A percentile compares a stretch with the other conserved stretches of the same genome.
These are phyloP conservation scores for Pleurotus pulmonarius DNA, from an alignment of 768 basidiomycete genomes.

Conservation along the genomic window DNA sequence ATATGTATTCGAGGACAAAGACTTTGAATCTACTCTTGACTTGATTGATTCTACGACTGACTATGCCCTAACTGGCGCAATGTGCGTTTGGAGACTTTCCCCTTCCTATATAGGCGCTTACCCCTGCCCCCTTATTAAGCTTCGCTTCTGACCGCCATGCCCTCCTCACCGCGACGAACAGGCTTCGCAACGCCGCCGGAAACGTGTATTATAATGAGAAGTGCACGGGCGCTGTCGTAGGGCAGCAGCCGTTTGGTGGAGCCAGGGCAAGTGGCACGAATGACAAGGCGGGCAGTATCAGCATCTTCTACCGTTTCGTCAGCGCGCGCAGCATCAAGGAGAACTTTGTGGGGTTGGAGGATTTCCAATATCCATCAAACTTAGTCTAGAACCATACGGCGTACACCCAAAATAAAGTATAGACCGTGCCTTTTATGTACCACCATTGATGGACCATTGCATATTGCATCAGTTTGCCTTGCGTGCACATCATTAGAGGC, in stretches of 20 bases:
- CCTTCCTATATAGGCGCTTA: background rate
- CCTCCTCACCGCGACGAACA: constrained; percentile 74
- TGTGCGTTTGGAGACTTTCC: constrained; percentile 58
- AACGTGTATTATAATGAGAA: constrained; percentile 99
- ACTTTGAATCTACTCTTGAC: constrained; percentile 84
- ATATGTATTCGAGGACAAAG: constrained; percentile 83
- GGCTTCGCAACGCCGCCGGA: constrained; percentile 86
- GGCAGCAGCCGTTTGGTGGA: constrained; percentile 98
- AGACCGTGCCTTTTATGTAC: no score
- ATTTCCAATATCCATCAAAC: constrained; percentile 87
- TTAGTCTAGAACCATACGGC: constrained; percentile 40
- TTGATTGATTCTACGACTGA: constrained; percentile 82
- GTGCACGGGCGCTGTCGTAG: constrained; percentile 96
- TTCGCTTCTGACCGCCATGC: constrained; percentile 82
- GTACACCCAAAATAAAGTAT: background rate
- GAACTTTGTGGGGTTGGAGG: constrained; percentile 82
- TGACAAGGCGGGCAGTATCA: constrained; percentile 90
- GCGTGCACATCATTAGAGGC: no score
- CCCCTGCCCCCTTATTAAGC: constrained; percentile 34
- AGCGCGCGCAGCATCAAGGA: constrained; percentile 95
- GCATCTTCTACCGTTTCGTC: constrained; percentile 72
- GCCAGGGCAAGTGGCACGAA: constrained; percentile 92
- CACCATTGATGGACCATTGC: no score
- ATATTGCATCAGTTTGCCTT: no score
- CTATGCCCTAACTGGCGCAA: constrained; percentile 93